Evolutionary conservation across 2,329 filamentous ascomycete species (phyloP).

Genomic region (Cercospora zeina): DNA sequence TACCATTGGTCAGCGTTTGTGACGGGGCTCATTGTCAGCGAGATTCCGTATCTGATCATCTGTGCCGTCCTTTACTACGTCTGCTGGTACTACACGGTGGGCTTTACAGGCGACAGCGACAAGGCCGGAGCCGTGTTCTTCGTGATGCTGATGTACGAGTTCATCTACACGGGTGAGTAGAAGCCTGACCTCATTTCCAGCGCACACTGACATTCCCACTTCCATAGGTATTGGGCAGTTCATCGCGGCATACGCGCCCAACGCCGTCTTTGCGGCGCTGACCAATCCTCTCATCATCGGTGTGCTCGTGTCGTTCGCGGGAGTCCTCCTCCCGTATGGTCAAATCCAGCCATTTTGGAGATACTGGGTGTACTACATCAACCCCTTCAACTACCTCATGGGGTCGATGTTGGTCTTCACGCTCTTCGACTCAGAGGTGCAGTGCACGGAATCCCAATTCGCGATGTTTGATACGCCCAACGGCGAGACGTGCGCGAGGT

Average conservation of each 20-base stretch:
- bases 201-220: not conserved
- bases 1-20: slow-evolving; percentile 76
- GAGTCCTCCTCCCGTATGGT: slow-evolving; percentile 41
- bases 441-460: slow-evolving; percentile 42
- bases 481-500: slow-evolving; percentile 58
- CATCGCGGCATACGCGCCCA: slow-evolving; percentile 49
- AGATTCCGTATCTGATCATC: slow-evolving; percentile 66
- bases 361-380: slow-evolving; percentile 47
- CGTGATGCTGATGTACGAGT: slow-evolving; percentile 58
- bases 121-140: slow-evolving; percentile 52
- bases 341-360: slow-evolving; percentile 42
- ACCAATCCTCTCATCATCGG: slow-evolving; percentile 45
- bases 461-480: slow-evolving; percentile 52
- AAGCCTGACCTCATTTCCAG: not conserved
- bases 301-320: slow-evolving; percentile 40
- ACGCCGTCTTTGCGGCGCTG: slow-evolving; percentile 50
- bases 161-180: slow-evolving; percentile 48
- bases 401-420: slow-evolving; percentile 45
- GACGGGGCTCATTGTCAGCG: slow-evolving; percentile 67
- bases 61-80: slow-evolving; percentile 57
- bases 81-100: slow-evolving; percentile 40
- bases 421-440: slow-evolving; percentile 46
- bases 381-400: slow-evolving; percentile 50
- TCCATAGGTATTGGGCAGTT: slow-evolving; percentile 55
- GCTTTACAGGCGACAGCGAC: slow-evolving; percentile 47